Conservation (phyloP, 768 basidiomycete genomes). For the Erythrobasidium yunnanense region DNA sequence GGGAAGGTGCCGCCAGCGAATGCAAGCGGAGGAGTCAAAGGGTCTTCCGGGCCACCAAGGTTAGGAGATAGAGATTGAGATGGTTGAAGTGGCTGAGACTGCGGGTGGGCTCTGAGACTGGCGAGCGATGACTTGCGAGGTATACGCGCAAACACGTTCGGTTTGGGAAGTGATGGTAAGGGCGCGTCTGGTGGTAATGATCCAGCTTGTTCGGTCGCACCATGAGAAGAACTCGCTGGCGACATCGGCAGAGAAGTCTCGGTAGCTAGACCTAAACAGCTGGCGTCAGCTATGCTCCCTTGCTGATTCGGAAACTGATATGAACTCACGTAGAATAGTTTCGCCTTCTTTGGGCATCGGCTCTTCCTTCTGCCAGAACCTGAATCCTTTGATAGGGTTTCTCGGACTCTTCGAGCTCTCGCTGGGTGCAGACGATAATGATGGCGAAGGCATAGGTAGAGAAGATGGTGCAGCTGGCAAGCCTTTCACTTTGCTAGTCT, state of each 20-base stretch:
- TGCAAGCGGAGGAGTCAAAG: neutral
- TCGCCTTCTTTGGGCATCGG: neutral
- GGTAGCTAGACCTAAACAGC: neutral
- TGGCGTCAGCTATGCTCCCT: neutral
- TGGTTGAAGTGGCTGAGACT: neutral
- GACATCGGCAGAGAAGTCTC: constrained; percentile 1
- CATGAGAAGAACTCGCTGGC: neutral
- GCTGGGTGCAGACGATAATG: no score
- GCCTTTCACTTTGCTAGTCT: no score
- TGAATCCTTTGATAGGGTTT: constrained; percentile 2
- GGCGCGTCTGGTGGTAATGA: neutral
- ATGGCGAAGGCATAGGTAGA: no score
- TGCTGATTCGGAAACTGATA: no score
- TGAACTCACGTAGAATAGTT: constrained; percentile 1
- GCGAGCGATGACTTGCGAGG: constrained; percentile 23
- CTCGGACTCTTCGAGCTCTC: neutral
- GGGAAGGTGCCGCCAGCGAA: neutral
- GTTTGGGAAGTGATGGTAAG: neutral
- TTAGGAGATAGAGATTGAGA: constrained; percentile 4
- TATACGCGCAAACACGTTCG: neutral
- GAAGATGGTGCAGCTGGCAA: no score
- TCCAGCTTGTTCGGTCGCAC: neutral
- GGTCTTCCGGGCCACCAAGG: neutral
- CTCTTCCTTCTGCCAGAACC: constrained; percentile 24
- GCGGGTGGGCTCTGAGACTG: neutral